Conservation (phyloP, 768 basidiomycete species). For the Pleurotus ostreatus region DNA sequence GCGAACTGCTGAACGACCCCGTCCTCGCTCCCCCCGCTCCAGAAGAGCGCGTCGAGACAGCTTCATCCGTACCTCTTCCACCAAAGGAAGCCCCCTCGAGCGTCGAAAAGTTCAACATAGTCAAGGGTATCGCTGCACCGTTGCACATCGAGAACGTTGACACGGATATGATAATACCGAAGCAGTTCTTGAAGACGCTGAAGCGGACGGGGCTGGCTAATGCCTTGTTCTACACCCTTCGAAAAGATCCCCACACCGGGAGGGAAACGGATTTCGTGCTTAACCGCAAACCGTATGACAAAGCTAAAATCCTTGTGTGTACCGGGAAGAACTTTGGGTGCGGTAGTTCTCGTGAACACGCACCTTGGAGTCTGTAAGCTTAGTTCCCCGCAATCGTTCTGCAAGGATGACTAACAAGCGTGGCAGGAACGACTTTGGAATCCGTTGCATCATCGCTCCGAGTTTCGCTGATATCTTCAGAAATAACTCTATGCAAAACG, state of each 20-base stretch:
- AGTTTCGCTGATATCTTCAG: slow-evolving; percentile 91
- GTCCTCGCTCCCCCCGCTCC: slow-evolving; percentile 53
- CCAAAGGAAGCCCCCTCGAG: slow-evolving; percentile 39
- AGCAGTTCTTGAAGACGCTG: slow-evolving; percentile 90
- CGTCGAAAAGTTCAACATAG: slow-evolving; percentile 59
- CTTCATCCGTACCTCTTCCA: slow-evolving; percentile 33
- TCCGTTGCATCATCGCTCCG: slow-evolving; percentile 82
- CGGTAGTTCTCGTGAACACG: slow-evolving; percentile 87
- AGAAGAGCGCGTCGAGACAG: slow-evolving; percentile 26
- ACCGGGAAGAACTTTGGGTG: slow-evolving; percentile 90
- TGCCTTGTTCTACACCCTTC: slow-evolving; percentile 78
- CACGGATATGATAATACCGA: slow-evolving; percentile 93
- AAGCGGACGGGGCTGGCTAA: slow-evolving; percentile 85
- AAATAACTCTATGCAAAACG: slow-evolving; percentile 90
- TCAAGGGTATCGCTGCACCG: slow-evolving; percentile 78
- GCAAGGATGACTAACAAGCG: no score
- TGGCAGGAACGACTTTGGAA: slow-evolving; percentile 83
- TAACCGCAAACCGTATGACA: slow-evolving; percentile 73
- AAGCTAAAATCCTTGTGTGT: slow-evolving; percentile 77
- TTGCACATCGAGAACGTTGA: slow-evolving; percentile 82
- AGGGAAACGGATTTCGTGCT: slow-evolving; percentile 81
- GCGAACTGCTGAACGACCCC: slow-evolving; percentile 76
- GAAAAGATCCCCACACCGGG: slow-evolving; percentile 76
- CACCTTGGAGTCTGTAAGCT: slow-evolving; percentile 83
- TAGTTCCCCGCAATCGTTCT: background rate